Evolutionary conservation across 2,329 filamentous ascomycete species (phyloP).

Genomic region (Aspergillus neotritici): DNA sequence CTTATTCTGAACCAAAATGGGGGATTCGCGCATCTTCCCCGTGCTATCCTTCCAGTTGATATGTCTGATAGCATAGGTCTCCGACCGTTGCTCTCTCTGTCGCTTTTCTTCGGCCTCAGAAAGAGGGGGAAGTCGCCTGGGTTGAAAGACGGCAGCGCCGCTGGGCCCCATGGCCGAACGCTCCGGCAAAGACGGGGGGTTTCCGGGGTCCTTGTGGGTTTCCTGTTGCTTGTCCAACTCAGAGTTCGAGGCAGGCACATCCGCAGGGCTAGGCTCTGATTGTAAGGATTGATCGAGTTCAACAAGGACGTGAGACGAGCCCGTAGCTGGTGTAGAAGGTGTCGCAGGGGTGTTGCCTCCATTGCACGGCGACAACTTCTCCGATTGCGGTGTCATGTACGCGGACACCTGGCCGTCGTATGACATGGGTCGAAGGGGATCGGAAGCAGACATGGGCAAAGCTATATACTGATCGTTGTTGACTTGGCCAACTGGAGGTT

Average conservation of each 20-base stretch:
- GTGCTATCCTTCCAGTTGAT: slow-evolving; percentile 73
- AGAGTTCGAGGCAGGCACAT: too few species aligned
- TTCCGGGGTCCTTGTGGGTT: not conserved
- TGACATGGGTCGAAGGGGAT: slow-evolving; percentile 6
- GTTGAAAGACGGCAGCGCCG: not conserved
- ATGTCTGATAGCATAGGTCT: slow-evolving; percentile 91
- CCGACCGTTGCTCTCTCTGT: slow-evolving; percentile 49
- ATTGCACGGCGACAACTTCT: slow-evolving; percentile 13
- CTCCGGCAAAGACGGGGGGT: slow-evolving; percentile 9
- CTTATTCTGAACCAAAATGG: slow-evolving; percentile 84
- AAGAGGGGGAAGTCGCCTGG: slow-evolving; percentile 8
- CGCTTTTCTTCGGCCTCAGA: slow-evolving; percentile 30
- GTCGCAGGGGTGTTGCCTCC: slow-evolving; percentile 18
- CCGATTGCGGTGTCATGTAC: slow-evolving; percentile 3
- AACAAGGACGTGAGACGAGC: slow-evolving; percentile 30
- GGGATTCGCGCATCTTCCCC: slow-evolving; percentile 66
- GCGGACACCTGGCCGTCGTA: too few species aligned
- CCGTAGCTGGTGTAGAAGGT: slow-evolving; percentile 22
- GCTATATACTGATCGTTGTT: slow-evolving; percentile 7
- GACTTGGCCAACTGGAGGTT: not conserved
- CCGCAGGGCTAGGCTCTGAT: slow-evolving; percentile 4
- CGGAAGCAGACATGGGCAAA: slow-evolving; percentile 12
- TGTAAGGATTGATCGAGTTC: slow-evolving; percentile 21
- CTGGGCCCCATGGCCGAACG: slow-evolving; percentile 1
- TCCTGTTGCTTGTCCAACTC: not conserved